Percentiles rank a stretch among this genome's conserved stretches.
These are phyloP conservation scores for Prunus mira DNA, from an alignment of 306 rosid genomes.

Conservation along the genomic window DNA sequence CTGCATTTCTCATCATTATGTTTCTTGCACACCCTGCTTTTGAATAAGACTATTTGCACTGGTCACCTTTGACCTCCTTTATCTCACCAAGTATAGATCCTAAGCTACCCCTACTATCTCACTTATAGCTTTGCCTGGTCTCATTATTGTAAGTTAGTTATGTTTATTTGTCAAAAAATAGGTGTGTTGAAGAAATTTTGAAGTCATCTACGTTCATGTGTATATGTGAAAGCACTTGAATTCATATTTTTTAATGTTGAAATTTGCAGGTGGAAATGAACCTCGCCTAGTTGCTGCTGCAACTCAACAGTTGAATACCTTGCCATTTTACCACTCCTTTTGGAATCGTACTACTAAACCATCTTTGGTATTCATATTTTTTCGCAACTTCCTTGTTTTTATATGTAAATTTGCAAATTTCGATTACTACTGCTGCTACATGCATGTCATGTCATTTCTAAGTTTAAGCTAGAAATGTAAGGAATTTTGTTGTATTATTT, in stretches of 20 bases:
- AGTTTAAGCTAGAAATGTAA: no score
- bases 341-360: constrained; percentile 97
- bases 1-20: not conserved
- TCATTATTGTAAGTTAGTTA: not conserved
- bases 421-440: not conserved
- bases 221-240: not conserved
- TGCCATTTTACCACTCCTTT: constrained; percentile 98
- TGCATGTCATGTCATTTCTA: no score
- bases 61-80: not conserved
- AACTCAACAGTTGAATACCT: constrained; percentile 65
- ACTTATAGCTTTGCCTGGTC: not conserved
- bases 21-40: not conserved
- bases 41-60: not conserved
- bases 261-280: constrained; percentile 81
- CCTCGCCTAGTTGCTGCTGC: constrained; percentile 89
- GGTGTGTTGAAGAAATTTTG: not conserved
- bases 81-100: not conserved
- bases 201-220: not conserved
- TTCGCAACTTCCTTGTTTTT: constrained; percentile 10
- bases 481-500: no score
- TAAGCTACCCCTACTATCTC: not conserved
- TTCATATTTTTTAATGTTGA: not conserved
- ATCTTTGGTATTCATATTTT: constrained; percentile 64
- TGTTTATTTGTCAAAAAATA: not conserved
- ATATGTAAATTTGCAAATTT: not conserved